These are phyloP conservation scores for Dactylella cylindrospora DNA, from an alignment of 2,329 filamentous ascomycete species.

Conservation along the genomic window DNA sequence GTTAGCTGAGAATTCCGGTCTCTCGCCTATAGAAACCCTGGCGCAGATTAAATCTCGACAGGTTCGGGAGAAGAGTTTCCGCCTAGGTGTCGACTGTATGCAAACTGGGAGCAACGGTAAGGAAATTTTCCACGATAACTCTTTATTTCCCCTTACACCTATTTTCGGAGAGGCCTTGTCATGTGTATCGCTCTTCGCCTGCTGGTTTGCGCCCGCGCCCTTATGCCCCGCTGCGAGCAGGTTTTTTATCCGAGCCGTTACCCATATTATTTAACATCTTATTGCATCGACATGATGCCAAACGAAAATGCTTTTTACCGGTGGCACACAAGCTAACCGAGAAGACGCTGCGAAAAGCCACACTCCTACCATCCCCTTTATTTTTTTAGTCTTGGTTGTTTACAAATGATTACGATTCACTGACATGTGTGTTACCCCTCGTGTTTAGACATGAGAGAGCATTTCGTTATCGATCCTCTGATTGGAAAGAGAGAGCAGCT, in stretches of 20 bases:
- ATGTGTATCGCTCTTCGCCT: conserved; percentile 41
- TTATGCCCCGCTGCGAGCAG: conserved; percentile 27
- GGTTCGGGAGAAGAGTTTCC: conserved; percentile 77
- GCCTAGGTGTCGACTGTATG: conserved; percentile 97
- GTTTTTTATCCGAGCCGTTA: conserved; percentile 45
- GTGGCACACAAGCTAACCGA: conserved; percentile 19
- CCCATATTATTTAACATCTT: conserved; percentile 36
- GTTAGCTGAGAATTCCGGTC: conserved; percentile 91
- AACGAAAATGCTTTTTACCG: conserved; percentile 7
- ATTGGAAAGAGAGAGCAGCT: conserved; percentile 98
- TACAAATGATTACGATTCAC: conserved; percentile 5
- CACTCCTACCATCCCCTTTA: conserved; percentile 25
- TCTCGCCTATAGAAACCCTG: conserved; percentile 93
- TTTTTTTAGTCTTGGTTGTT: conserved; percentile 6
- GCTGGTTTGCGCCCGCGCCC: too few species aligned
- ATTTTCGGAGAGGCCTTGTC: conserved; percentile 25
- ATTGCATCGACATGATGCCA: conserved; percentile 37
- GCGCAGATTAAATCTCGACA: conserved; percentile 95
- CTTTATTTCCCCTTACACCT: conserved; percentile 34
- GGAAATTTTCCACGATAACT: conserved; percentile 46
- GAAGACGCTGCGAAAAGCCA: conserved; percentile 22
- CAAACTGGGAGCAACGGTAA: conserved; percentile 80
- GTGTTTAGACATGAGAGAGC: conserved; percentile 78
- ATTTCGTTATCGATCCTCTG: conserved; percentile 96
- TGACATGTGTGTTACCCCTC: conserved; percentile 50